A percentile compares a stretch with the other conserved stretches of the same genome.
Conservation (phyloP, 164 flowering plant species). For the Nelumbo lutea region DNA sequence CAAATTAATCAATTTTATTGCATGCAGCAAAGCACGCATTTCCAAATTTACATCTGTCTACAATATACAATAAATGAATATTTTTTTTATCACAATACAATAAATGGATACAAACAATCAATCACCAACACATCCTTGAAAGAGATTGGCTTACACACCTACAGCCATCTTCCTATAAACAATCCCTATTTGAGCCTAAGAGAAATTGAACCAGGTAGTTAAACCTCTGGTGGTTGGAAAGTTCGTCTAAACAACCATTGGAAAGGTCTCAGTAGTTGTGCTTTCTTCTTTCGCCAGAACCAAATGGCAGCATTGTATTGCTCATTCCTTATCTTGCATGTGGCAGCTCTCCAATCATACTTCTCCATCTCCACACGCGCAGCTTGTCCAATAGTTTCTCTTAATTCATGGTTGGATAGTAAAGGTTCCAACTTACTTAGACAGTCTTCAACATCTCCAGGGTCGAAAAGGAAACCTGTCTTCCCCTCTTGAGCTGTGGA, state of each 20-base stretch:
- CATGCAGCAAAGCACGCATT: no score
- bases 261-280: constrained; percentile 55
- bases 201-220: constrained; percentile 11
- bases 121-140: neutral
- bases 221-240: constrained; percentile 50
- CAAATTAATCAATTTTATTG: no score
- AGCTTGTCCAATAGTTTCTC: constrained; percentile 77
- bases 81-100: neutral
- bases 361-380: constrained; percentile 90
- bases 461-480: constrained; percentile 64
- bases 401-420: constrained; percentile 35
- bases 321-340: constrained; percentile 71
- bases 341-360: constrained; percentile 92
- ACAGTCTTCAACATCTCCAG: constrained; percentile 91
- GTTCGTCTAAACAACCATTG: constrained; percentile 56
- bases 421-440: constrained; percentile 68
- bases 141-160: neutral
- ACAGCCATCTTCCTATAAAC: neutral
- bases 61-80: neutral
- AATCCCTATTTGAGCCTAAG: neutral
- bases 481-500: constrained; percentile 75
- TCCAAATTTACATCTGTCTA: neutral
- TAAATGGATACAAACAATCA: neutral
- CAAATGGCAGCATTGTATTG: constrained; percentile 94
- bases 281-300: constrained; percentile 93